Conservation (phyloP, 1,139 yeast genomes). For the Taphrina flavorubra region DNA sequence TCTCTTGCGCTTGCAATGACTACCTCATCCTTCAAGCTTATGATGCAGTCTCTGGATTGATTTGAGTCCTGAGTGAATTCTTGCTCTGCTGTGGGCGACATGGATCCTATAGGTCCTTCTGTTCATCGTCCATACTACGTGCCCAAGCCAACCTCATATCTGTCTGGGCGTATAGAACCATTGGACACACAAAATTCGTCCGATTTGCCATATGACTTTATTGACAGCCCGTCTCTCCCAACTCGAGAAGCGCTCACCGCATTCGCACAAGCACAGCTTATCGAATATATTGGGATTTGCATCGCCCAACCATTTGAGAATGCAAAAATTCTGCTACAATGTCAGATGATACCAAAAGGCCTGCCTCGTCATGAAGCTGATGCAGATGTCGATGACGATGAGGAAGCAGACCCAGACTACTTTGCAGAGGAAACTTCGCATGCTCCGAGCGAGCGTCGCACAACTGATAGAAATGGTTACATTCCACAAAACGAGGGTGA, state of each 20-base stretch:
- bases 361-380: conserved; percentile 41
- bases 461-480: conserved; percentile 40
- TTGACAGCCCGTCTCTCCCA: conserved; percentile 25
- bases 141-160: conserved; percentile 25
- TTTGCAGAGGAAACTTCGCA: conserved; percentile 18
- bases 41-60: background rate
- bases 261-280: conserved; percentile 19
- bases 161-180: conserved; percentile 17
- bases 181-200: conserved; percentile 10
- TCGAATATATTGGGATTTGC: conserved; percentile 26
- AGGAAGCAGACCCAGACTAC: conserved; percentile 56
- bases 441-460: conserved; percentile 24
- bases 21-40: background rate
- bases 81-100: background rate
- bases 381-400: conserved; percentile 52
- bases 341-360: conserved; percentile 49
- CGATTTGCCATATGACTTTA: conserved; percentile 31
- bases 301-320: conserved; percentile 90
- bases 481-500: conserved; percentile 43
- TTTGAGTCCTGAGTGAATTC: too few relatives aligned
- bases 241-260: conserved; percentile 19
- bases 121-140: conserved; percentile 29
- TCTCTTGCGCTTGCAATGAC: background rate
- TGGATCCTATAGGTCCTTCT: conserved; percentile 29
- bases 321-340: conserved; percentile 76